Conservation (phyloP, 2,329 filamentous ascomycete genomes). For the Orbilia quercus region DNA sequence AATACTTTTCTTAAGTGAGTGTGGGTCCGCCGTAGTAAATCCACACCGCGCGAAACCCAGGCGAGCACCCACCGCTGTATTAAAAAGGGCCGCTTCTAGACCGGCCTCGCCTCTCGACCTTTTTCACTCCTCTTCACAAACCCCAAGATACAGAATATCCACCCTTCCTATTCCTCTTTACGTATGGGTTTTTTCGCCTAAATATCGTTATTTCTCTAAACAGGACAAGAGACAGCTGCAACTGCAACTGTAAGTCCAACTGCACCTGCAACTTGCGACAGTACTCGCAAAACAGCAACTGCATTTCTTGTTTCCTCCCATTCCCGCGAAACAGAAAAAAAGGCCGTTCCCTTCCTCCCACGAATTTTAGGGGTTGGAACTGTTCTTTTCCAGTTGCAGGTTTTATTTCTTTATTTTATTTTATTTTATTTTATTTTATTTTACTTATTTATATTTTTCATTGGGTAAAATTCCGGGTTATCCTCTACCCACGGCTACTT, state of each 20-base stretch:
- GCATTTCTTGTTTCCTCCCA: background rate
- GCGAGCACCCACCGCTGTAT: slow-evolving; percentile 36
- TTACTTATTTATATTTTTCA: too few relatives aligned
- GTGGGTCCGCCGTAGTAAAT: too few relatives aligned
- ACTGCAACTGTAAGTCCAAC: background rate
- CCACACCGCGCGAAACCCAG: slow-evolving; percentile 19
- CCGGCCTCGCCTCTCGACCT: slow-evolving; percentile 53
- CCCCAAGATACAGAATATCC: slow-evolving; percentile 20
- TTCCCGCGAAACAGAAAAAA: too few relatives aligned
- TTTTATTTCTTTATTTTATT: too few relatives aligned
- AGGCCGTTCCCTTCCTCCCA: background rate
- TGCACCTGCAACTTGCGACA: background rate
- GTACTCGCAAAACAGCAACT: background rate
- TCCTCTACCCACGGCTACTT: slow-evolving; percentile 15
- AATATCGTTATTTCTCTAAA: slow-evolving; percentile 3
- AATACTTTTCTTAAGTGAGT: slow-evolving; percentile 32
- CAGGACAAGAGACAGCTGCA: background rate
- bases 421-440: too few relatives aligned
- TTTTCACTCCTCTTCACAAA: slow-evolving; percentile 40
- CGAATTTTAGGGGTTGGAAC: background rate
- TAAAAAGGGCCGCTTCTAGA: slow-evolving; percentile 57
- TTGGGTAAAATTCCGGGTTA: slow-evolving; percentile 4
- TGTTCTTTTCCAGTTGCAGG: background rate
- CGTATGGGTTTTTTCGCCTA: slow-evolving; percentile 9
- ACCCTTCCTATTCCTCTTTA: slow-evolving; percentile 5